A percentile compares a stretch with the other conserved stretches of the same genome.
Conservation (phyloP, 805 yeast genomes). For the Candida ponderosae region DNA sequence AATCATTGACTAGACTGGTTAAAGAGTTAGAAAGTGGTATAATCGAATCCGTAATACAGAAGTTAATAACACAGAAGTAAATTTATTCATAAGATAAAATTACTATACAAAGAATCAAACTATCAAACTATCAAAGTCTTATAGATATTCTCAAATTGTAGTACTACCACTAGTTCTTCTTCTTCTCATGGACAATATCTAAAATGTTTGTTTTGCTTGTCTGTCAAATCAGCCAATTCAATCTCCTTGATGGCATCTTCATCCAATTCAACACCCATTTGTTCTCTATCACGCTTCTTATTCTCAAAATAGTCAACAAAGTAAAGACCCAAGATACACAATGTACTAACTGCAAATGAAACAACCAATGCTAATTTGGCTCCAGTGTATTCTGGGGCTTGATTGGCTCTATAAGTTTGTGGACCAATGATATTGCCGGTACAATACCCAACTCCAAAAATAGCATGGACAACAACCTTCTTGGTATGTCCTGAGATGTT, state of each 20-base stretch:
- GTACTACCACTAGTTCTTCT: too few relatives aligned
- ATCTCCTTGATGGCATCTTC: slow-evolving; percentile 21
- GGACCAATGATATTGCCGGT: slow-evolving; percentile 70
- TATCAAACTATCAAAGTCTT: too few relatives aligned
- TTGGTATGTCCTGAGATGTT: slow-evolving; percentile 71
- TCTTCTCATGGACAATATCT: slow-evolving; percentile 18
- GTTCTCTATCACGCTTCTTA: slow-evolving; percentile 30
- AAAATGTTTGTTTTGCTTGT: slow-evolving; percentile 30
- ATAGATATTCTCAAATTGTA: too few relatives aligned
- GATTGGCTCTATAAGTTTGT: slow-evolving; percentile 49
- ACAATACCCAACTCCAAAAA: slow-evolving; percentile 56
- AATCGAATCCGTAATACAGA: too few relatives aligned
- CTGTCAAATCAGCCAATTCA: slow-evolving; percentile 40
- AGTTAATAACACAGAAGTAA: too few relatives aligned
- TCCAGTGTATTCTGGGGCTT: slow-evolving; percentile 53
- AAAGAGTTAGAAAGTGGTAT: too few relatives aligned
- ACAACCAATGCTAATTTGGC: slow-evolving; percentile 47
- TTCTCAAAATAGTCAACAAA: slow-evolving; percentile 29
- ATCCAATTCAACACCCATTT: slow-evolving; percentile 16
- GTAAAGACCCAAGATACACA: slow-evolving; percentile 23
- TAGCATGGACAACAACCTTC: slow-evolving; percentile 50
- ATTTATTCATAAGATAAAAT: too few relatives aligned
- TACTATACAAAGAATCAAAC: too few relatives aligned
- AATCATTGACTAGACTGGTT: too few relatives aligned
- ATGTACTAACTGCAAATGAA: slow-evolving; percentile 33